Percentiles rank a stretch among this genome's conserved stretches.
phyloP scores from a whole-genome alignment of 805 yeast species.

The Ogataea methanolica region DNA sequence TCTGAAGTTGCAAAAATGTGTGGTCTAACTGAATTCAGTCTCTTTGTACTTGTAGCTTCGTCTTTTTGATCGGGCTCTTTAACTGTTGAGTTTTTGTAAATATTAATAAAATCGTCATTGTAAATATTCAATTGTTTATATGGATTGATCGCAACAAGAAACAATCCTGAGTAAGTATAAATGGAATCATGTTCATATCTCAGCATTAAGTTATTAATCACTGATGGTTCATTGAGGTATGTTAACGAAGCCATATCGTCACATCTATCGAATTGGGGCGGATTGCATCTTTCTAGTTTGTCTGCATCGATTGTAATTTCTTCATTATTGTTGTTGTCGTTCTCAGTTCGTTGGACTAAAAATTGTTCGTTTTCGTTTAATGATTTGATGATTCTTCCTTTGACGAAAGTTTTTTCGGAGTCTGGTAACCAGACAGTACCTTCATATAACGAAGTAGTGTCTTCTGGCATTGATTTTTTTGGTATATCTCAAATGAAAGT shows the following conservation, averaged over 20 bases:
- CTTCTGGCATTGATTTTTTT: conserved; percentile 24
- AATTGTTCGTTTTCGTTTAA: conserved; percentile 34
- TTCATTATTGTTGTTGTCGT: conserved; percentile 8
- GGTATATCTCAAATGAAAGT: neutral
- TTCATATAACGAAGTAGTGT: conserved; percentile 27
- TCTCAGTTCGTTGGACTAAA: conserved; percentile 32
- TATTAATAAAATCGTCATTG: conserved; percentile 48
- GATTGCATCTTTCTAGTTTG: conserved; percentile 68
- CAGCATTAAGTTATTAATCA: conserved; percentile 73
- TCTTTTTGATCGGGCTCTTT: conserved; percentile 14
- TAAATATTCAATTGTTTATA: conserved; percentile 74
- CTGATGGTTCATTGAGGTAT: conserved; percentile 91
- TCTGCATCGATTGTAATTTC: conserved; percentile 35
- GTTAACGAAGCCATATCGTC: conserved; percentile 96
- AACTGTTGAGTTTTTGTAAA: conserved; percentile 32
- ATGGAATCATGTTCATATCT: conserved; percentile 77
- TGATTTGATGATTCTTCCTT: conserved; percentile 52
- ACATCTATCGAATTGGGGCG: conserved; percentile 83
- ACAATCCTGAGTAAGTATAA: conserved; percentile 92
- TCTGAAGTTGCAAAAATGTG: conserved; percentile 92
- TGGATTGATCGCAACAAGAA: conserved; percentile 93
- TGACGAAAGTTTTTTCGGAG: conserved; percentile 47
- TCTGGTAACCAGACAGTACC: conserved; percentile 81
- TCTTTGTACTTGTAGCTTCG: conserved; percentile 11
- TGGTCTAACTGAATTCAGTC: conserved; percentile 44